Base-by-base conservation (phyloP, 2,329 filamentous ascomycete species). In the Aureobasidium melanogenum region DNA sequence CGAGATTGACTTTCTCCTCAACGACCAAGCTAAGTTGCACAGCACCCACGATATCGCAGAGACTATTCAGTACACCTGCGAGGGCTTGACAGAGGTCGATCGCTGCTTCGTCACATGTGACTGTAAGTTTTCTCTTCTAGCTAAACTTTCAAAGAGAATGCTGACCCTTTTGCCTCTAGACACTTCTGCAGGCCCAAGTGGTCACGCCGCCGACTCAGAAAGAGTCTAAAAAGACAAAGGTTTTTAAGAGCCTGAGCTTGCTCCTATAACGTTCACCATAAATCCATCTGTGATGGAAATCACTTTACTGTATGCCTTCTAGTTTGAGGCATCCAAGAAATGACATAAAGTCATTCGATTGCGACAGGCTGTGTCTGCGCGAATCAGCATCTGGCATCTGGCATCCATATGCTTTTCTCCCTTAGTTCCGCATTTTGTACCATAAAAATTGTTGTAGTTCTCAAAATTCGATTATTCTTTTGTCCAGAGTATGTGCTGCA, bases 41-140 rank as follows among this genome's bases (percentile, higher is more conserved):
- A 75, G 74, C 56, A 78, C 77, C 15, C 84, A 87, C 64, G 84
- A 87, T 69, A 74, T 86, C 43, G 81, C 82, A 0, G 84, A 87
- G 74, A 85, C 82, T 3, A 67, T 87, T 65, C 84, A 86, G 71
- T 86, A 86, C 69, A 85, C 84, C 64, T 70, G 77, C 26, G 83
- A 85, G 65, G 81, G 80, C 0, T 58, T 82, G 56, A 73, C 71
- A n/a, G 79, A 81, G 68, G 79, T 82, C 0, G 80, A 82, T 64
- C 71, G 80, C 12, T 77, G 77, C 2, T 82, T 82, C 66, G 79
- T 82, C 0, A 80, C 76, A 10, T 76, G 76, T 26, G 80, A 82
- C 67, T 82, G 74, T 76, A 64, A 72, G 74, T 75, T 24, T 26
- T 17, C 1, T 19, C 34, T 39, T 22, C 43, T n/a, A 3, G 17